Evolutionary conservation across 441 rosid genomes (phyloP), one percentile per base, ranked within the genome.

Genomic region (Raphanus hybrid): DNA sequence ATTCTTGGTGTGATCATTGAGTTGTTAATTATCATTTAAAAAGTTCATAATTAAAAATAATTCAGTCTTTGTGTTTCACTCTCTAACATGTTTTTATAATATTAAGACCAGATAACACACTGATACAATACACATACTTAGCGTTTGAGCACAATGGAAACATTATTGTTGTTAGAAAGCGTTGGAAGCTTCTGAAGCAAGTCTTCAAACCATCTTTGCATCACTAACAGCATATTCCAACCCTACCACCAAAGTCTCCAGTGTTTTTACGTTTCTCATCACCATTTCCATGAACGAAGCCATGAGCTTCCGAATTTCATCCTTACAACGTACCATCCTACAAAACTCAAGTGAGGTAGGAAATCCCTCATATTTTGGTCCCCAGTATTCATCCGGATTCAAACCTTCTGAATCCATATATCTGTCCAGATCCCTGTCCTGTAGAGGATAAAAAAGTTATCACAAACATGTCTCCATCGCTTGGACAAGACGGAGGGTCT

Each of bases 291-390:
- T 3, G 52, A 45, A 45, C 52, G 52, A 45, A 45, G 52, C 52
- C 52, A 45, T 12, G 52, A 45, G 52, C 14, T 45, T 45, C 52
- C n/a, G 12, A 5, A 12, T 45, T 45, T 11, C 52, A 45, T 45
- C 52, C 52, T 45, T 45, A 45, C 52, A 45, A 12, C 14, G 14
- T 12, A 45, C 3, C 52, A 45, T 12, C 1, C 52, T 45, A 45
- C 52, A 45, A 45, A 45, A 45, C 52, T 45, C 52, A 45, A 45
- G n/a, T 45, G 52, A 45, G 52, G 52, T 45, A 45, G 52, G 52
- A 45, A 45, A 45, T 11, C 12, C n/a, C 52, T 45, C 14, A 12
- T 45, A 45, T 45, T 45, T 45, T 45, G 52, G 12, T 45, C 52
- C 12, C 52, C 52, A 45, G 3, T 14, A 11, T 45, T 12, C 14